Conservation (phyloP, 768 basidiomycete species). For the Cyclocybe cylindracea region DNA sequence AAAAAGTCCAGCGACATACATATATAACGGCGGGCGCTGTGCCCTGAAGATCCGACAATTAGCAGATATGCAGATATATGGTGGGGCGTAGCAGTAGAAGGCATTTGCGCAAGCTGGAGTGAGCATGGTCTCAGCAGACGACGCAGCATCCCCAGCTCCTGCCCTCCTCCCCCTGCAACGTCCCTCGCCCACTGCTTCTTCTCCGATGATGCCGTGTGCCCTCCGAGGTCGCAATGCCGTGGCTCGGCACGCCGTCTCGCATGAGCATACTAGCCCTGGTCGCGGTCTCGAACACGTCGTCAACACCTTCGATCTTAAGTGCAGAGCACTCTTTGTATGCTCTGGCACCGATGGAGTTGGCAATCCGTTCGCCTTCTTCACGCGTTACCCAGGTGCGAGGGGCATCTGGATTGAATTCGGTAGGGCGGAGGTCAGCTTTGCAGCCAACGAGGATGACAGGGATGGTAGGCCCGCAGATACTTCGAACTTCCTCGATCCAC, state of each 20-base stretch:
- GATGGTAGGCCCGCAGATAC: constrained; percentile 90
- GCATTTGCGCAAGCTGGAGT: constrained; percentile 2
- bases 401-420: constrained; percentile 44
- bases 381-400: constrained; percentile 64
- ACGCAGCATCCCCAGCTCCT: constrained; percentile 73
- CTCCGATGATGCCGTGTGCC: constrained; percentile 50
- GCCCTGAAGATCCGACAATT: constrained; percentile 25
- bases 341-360: constrained; percentile 83
- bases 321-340: constrained; percentile 96
- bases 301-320: constrained; percentile 87
- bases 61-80: constrained; percentile 14
- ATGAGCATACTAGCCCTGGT: constrained; percentile 97
- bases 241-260: constrained; percentile 73
- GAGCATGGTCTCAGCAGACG: constrained; percentile 46
- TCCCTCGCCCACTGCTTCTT: constrained; percentile 49
- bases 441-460: constrained; percentile 96
- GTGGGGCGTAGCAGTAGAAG: constrained; percentile 6
- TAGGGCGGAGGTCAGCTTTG: constrained; percentile 89
- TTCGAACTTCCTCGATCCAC: constrained; percentile 99
- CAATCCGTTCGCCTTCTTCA: constrained; percentile 80
- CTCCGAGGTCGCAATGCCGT: constrained; percentile 35
- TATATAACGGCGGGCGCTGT: constrained; percentile 17
- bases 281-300: constrained; percentile 97
- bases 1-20: constrained; percentile 20
- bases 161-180: constrained; percentile 44